These are phyloP conservation scores for Aspergillus vadensis DNA, from an alignment of 2,329 filamentous ascomycete species.

Conservation along the genomic window DNA sequence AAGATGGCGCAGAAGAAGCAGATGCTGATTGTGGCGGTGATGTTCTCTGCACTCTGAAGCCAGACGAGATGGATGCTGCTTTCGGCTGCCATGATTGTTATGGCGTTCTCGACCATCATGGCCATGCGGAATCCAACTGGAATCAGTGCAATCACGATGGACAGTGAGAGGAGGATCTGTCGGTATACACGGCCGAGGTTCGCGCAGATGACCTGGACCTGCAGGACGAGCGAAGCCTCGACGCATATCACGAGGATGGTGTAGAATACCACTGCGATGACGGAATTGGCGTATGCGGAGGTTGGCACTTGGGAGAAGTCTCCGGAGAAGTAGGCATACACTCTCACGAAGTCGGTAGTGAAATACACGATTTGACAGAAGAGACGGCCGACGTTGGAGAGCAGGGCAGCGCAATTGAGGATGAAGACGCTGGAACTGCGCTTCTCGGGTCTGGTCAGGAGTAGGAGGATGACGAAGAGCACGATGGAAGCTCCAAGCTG, in stretches of 20 bases:
- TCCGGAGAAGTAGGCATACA: conserved; percentile 60
- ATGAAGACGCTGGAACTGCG: conserved; percentile 65
- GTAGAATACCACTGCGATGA: conserved; percentile 53
- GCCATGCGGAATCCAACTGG: conserved; percentile 58
- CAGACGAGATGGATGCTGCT: conserved; percentile 36
- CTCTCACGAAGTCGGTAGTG: conserved; percentile 60
- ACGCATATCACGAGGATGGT: conserved; percentile 58
- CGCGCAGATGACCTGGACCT: conserved; percentile 64
- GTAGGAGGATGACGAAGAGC: conserved; percentile 65
- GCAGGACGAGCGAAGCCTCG: conserved; percentile 62
- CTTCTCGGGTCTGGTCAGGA: conserved; percentile 68
- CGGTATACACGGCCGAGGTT: conserved; percentile 50
- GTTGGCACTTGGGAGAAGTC: conserved; percentile 57
- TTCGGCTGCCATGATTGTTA: conserved; percentile 37
- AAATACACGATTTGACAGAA: conserved; percentile 54
- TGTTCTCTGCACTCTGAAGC: conserved; percentile 51
- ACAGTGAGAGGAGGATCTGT: conserved; percentile 49
- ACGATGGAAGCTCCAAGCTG: conserved; percentile 70
- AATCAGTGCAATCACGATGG: conserved; percentile 52
- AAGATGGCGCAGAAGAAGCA: conserved; percentile 66
- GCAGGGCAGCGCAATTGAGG: conserved; percentile 64
- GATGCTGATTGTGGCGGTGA: conserved; percentile 58
- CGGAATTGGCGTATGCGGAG: conserved; percentile 49
- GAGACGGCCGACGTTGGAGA: conserved; percentile 61
- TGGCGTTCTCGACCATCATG: conserved; percentile 53